Conservation (phyloP, 768 basidiomycete species). For the Rhizopogon vulgaris region DNA sequence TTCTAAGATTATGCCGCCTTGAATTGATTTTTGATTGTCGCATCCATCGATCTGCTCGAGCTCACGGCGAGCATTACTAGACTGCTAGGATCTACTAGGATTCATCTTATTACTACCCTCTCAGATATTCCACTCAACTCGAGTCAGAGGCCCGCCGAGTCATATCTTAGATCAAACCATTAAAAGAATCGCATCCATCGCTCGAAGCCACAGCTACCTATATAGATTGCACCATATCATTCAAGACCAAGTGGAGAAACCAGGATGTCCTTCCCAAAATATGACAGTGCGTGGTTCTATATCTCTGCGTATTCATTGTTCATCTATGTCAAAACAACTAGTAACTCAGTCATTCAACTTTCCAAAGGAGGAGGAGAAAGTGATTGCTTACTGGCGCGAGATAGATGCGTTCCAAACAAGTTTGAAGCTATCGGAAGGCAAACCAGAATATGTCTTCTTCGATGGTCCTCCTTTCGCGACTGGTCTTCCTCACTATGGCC, state of each 20-base stretch:
- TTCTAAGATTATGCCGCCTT: too few relatives aligned
- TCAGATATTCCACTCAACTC: neutral
- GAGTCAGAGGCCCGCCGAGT: neutral
- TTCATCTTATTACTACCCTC: too few relatives aligned
- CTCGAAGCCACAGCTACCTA: neutral
- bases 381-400: constrained; percentile 86
- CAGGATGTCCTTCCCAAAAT: constrained; percentile 60
- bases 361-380: constrained; percentile 84
- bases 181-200: neutral
- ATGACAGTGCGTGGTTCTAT: constrained; percentile 55
- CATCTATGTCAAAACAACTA: constrained; percentile 22
- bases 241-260: neutral
- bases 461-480: constrained; percentile 98
- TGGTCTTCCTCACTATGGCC: constrained; percentile 94
- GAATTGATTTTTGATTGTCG: too few relatives aligned
- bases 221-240: neutral
- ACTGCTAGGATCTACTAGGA: too few relatives aligned
- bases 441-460: constrained; percentile 90
- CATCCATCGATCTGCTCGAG: too few relatives aligned
- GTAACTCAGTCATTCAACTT: constrained; percentile 79
- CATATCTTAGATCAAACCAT: neutral
- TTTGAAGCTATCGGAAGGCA: constrained; percentile 85
- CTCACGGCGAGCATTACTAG: too few relatives aligned
- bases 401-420: constrained; percentile 98
- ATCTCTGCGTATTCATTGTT: neutral